These are phyloP conservation scores for Melastoma candidum DNA, from an alignment of 441 rosid species.

Conservation along the genomic window DNA sequence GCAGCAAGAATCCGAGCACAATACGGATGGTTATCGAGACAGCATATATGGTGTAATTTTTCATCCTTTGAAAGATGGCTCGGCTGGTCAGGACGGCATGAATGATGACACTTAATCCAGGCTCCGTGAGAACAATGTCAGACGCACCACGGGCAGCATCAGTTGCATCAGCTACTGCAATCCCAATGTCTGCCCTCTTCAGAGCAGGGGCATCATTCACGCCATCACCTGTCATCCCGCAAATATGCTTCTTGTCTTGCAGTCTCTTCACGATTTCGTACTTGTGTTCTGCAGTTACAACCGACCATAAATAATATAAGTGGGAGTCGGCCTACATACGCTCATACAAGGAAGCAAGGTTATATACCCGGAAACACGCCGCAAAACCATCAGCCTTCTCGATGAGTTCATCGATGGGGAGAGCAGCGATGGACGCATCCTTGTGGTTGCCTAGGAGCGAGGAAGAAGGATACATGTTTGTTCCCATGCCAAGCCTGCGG, in stretches of 20 bases:
- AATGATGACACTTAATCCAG: slow-evolving; percentile 61
- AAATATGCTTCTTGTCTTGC: slow-evolving; percentile 52
- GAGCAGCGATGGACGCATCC: too few relatives aligned
- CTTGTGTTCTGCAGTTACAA: slow-evolving; percentile 43
- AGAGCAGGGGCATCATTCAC: slow-evolving; percentile 73
- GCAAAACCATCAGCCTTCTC: too few relatives aligned
- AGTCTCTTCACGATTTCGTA: slow-evolving; percentile 62
- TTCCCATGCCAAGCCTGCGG: slow-evolving; percentile 73
- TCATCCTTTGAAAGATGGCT: slow-evolving; percentile 69
- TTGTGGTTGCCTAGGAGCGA: too few relatives aligned
- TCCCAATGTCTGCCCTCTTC: slow-evolving; percentile 63
- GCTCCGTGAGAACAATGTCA: slow-evolving; percentile 63
- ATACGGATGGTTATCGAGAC: slow-evolving; percentile 57
- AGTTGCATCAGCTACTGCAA: slow-evolving; percentile 64
- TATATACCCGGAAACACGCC: slow-evolving; percentile 66
- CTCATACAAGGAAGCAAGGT: neutral
- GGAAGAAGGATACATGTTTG: too few relatives aligned
- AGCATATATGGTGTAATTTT: slow-evolving; percentile 57
- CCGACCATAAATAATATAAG: neutral
- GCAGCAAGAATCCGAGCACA: slow-evolving; percentile 57
- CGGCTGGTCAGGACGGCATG: slow-evolving; percentile 65
- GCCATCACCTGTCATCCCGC: slow-evolving; percentile 75
- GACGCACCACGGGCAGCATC: slow-evolving; percentile 68
- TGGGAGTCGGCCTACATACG: neutral
- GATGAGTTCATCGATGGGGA: too few relatives aligned